Conservation (phyloP, 2,329 filamentous ascomycete species). For the Ilyonectria sp. region DNA sequence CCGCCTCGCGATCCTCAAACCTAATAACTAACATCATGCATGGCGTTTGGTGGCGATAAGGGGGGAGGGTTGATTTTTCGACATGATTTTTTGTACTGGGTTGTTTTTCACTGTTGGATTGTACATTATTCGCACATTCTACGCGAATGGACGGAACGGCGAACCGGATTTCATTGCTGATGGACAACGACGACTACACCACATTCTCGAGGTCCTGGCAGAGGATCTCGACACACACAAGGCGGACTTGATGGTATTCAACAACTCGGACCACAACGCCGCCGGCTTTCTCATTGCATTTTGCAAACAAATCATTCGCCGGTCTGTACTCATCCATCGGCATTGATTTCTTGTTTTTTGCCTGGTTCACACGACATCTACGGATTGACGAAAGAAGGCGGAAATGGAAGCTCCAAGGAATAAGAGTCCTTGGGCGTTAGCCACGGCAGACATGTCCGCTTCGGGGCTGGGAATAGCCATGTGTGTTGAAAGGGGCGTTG, state of each 20-base stretch:
- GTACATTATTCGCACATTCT: constrained; percentile 59
- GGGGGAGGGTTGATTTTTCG: constrained; percentile 41
- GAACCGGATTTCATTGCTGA: constrained; percentile 52
- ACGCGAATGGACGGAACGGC: constrained; percentile 56
- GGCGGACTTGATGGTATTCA: constrained; percentile 39
- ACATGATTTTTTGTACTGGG: constrained; percentile 51
- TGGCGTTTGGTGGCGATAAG: constrained; percentile 46
- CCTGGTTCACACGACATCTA: constrained; percentile 50
- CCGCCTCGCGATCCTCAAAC: constrained; percentile 54
- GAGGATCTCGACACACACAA: constrained; percentile 34
- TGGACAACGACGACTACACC: constrained; percentile 47
- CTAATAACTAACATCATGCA: constrained; percentile 50
- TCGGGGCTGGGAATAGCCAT: constrained; percentile 40
- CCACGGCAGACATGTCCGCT: constrained; percentile 47
- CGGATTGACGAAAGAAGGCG: constrained; percentile 48
- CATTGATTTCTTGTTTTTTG: constrained; percentile 51
- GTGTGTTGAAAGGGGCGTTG: constrained; percentile 38
- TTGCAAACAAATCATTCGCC: constrained; percentile 40
- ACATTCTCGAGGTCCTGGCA: constrained; percentile 36
- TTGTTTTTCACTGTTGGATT: constrained; percentile 56
- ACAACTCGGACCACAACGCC: constrained; percentile 35
- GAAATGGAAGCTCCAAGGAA: constrained; percentile 42
- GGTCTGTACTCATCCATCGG: constrained; percentile 50
- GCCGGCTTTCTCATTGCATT: constrained; percentile 41
- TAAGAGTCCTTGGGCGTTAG: constrained; percentile 44